These are phyloP conservation scores for Leishmania braziliensis DNA, from an alignment of 208 protist species.

Conservation along the genomic window DNA sequence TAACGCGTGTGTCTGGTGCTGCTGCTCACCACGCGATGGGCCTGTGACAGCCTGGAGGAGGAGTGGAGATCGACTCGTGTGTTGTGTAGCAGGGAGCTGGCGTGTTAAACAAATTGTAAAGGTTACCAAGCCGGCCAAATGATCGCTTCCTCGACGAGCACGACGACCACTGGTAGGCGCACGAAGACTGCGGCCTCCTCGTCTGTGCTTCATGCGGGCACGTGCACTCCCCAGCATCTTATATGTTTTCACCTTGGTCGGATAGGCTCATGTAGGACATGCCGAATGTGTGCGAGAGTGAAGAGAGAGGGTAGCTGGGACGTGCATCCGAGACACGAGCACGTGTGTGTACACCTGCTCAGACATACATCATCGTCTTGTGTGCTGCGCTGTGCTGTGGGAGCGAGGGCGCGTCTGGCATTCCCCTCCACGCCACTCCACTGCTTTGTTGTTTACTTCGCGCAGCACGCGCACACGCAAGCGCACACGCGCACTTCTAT, in stretches of 20 bases:
- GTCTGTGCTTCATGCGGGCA: neutral
- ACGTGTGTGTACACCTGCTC: neutral
- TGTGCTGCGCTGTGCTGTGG: neutral
- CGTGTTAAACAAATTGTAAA: neutral
- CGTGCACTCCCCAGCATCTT: neutral
- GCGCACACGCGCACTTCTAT: neutral
- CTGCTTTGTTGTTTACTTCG: neutral
- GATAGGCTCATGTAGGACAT: neutral
- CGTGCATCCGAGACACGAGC: neutral
- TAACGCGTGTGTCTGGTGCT: neutral
- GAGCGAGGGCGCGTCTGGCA: neutral
- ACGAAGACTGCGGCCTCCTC: neutral
- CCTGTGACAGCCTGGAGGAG: neutral
- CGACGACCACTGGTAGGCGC: neutral
- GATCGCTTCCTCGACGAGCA: neutral
- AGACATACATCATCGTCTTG: neutral
- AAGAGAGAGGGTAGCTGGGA: neutral
- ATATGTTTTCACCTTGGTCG: neutral
- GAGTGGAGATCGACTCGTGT: neutral
- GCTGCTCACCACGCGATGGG: neutral
- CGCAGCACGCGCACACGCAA: neutral
- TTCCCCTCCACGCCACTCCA: neutral
- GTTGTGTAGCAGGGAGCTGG: neutral
- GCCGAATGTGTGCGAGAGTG: neutral
- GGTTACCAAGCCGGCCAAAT: neutral